Base-by-base conservation (phyloP, 768 basidiomycete genomes). In the Strobilomyces dryophilus region DNA sequence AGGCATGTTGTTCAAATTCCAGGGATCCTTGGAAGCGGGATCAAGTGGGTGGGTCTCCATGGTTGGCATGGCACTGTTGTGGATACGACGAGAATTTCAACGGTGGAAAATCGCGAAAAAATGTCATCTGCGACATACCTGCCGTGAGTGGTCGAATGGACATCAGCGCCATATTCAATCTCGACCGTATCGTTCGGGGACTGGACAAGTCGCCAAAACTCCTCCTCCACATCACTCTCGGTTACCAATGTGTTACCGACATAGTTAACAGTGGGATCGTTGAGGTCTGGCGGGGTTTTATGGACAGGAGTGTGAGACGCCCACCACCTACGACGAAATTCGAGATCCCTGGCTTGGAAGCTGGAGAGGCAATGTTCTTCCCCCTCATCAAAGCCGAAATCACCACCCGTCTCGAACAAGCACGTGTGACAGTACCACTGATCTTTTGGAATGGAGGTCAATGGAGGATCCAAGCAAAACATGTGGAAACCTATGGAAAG, bases 161-260 rank as follows among this genome's bases (percentile, higher is more conserved):
- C 88, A 69, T 99, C 97, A 2, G 97, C 97, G n/a, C 97, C 97
- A 66, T 99, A 99, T 71, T 99, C 97, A 32, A 98, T 87, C 69
- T 99, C 97, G 17, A 99, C 94, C 0, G 92, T 95, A 66, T 98
- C 95, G 40, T 79, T 75, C 51, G 83, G 80, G 17, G 88, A 89
- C 69, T 97, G 89, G 10, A 98, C 94, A 47, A 99, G 79, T 32
- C 94, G 80, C 97, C 97, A 99, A 63, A 98, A 99, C 70, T 99
- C 95, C 45, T 79, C 77, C 76, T 99, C 97, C 10, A 98, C 83
- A 60, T 98, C 94, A 58, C 83, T 80, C 70, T 99, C 97, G 12
- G 87, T 83, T n/a, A 97, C 84, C 3, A 74, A 67, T 35, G 82
- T 74, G 56, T 81, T 79, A 18, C 82, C 83, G 58, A 84, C 75